Evolutionary conservation across 1,139 yeast species (phyloP).

Genomic region (Pichia sp.): DNA sequence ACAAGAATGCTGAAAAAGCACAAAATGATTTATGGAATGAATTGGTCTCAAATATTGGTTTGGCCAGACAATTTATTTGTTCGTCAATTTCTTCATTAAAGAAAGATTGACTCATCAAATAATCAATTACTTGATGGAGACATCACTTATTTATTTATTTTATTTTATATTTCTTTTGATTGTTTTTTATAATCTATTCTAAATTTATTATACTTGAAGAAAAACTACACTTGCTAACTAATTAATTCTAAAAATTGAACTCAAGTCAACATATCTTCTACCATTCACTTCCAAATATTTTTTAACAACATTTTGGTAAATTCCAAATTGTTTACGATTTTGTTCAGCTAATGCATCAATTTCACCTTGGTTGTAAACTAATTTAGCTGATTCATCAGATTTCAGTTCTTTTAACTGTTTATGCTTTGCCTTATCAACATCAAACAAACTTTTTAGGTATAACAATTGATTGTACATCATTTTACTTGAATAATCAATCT

Average conservation of each 20-base stretch:
- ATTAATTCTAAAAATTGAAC: conserved; percentile 53
- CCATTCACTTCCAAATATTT: conserved; percentile 81
- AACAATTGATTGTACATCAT: conserved; percentile 80
- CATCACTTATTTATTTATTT: neutral
- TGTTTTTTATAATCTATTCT: neutral
- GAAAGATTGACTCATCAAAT: conserved; percentile 5
- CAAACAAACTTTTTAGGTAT: conserved; percentile 73
- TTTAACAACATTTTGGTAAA: conserved; percentile 55
- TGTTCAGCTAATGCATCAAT: conserved; percentile 73
- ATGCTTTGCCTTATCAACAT: conserved; percentile 69
- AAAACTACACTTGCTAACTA: neutral
- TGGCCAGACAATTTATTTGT: conserved; percentile 6
- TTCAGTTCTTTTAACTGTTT: conserved; percentile 45
- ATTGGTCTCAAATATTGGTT: conserved; percentile 11
- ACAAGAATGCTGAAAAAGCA: neutral
- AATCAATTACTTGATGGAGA: neutral
- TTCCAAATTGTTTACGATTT: conserved; percentile 57
- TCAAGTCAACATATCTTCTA: conserved; percentile 86
- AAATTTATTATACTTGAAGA: neutral
- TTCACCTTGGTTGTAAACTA: conserved; percentile 45
- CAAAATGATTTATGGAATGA: conserved; percentile 10
- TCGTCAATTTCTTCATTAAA: conserved; percentile 1
- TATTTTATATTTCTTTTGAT: neutral
- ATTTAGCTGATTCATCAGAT: conserved; percentile 27
- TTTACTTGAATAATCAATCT: conserved; percentile 69